Evolutionary conservation across 257 asterid species (phyloP).

Genomic region (Thymus mandschuricus): DNA sequence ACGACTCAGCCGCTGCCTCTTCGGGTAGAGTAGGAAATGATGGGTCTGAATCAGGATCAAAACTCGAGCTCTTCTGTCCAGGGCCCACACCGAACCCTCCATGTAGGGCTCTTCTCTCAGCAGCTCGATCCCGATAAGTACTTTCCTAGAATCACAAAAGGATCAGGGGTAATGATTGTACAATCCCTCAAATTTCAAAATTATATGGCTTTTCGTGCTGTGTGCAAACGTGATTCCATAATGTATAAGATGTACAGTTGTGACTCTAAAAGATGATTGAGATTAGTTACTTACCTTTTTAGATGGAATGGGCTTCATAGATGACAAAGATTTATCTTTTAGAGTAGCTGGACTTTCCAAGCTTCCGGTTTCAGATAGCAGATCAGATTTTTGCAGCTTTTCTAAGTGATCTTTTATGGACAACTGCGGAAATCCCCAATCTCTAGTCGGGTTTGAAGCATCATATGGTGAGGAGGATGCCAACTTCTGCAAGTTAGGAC

Average conservation of each 20-base stretch:
- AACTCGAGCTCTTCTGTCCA: slow-evolving; percentile 68
- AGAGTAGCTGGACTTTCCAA: slow-evolving; percentile 34
- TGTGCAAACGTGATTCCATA: no score
- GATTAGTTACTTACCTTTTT: slow-evolving; percentile 49
- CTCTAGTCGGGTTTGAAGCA: slow-evolving; percentile 85
- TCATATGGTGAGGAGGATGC: slow-evolving; percentile 64
- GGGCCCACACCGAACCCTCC: slow-evolving; percentile 95
- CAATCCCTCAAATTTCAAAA: not conserved
- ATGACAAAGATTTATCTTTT: slow-evolving; percentile 39
- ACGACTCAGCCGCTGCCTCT: slow-evolving; percentile 77
- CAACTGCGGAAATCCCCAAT: slow-evolving; percentile 82
- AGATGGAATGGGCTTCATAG: slow-evolving; percentile 37
- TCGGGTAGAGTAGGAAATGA: slow-evolving; percentile 54
- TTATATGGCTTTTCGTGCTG: not conserved
- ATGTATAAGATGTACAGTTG: not conserved
- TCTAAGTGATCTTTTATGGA: slow-evolving; percentile 41
- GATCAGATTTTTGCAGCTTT: slow-evolving; percentile 39
- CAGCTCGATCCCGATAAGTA: slow-evolving; percentile 89
- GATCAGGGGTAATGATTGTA: not conserved
- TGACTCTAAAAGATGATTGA: slow-evolving; percentile 3
- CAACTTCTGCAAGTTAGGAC: slow-evolving; percentile 74
- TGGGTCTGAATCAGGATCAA: slow-evolving; percentile 46
- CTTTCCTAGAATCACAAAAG: slow-evolving; percentile 42
- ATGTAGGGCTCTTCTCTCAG: slow-evolving; percentile 91
- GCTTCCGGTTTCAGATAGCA: slow-evolving; percentile 44